A percentile compares a stretch with the other conserved stretches of the same genome.
phyloP scores from a whole-genome alignment of 352 stramenopile species.

The Phytophthora macrochlamydospora region DNA sequence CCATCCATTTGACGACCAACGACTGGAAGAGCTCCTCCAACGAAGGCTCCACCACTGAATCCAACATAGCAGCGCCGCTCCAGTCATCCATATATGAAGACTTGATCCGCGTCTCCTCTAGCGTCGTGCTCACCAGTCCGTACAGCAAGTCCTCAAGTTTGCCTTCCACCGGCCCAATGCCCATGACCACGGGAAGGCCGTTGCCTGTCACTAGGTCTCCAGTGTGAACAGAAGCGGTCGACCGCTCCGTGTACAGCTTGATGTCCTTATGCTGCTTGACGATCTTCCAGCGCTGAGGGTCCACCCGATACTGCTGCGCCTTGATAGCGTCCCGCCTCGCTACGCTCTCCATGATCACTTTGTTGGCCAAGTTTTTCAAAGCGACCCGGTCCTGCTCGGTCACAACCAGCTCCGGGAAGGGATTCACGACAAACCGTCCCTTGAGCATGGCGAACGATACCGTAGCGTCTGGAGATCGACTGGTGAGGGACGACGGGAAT shows the following conservation, averaged over 20 bases:
- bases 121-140: slow-evolving; percentile 14
- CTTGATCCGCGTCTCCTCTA: slow-evolving; percentile 14
- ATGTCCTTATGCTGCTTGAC: slow-evolving; percentile 29
- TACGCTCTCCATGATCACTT: neutral
- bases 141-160: slow-evolving; percentile 27
- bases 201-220: slow-evolving; percentile 2
- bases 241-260: slow-evolving; percentile 31
- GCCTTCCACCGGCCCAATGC: slow-evolving; percentile 9
- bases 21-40: slow-evolving; percentile 16
- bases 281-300: slow-evolving; percentile 27
- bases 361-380: slow-evolving; percentile 11
- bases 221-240: neutral
- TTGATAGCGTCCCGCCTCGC: slow-evolving; percentile 11
- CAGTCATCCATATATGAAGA: slow-evolving; percentile 2
- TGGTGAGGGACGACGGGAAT: neutral
- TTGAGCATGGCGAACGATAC: neutral
- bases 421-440: slow-evolving; percentile 1
- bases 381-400: slow-evolving; percentile 2
- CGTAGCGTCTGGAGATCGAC: neutral
- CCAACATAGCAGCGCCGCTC: slow-evolving; percentile 15
- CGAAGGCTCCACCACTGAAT: slow-evolving; percentile 21
- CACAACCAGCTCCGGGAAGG: slow-evolving; percentile 8
- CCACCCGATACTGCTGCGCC: slow-evolving; percentile 17
- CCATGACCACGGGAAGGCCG: slow-evolving; percentile 6
- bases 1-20: slow-evolving; percentile 26